phyloP scores from a whole-genome alignment of 257 asterid species.

The Eucommia ulmoides region DNA sequence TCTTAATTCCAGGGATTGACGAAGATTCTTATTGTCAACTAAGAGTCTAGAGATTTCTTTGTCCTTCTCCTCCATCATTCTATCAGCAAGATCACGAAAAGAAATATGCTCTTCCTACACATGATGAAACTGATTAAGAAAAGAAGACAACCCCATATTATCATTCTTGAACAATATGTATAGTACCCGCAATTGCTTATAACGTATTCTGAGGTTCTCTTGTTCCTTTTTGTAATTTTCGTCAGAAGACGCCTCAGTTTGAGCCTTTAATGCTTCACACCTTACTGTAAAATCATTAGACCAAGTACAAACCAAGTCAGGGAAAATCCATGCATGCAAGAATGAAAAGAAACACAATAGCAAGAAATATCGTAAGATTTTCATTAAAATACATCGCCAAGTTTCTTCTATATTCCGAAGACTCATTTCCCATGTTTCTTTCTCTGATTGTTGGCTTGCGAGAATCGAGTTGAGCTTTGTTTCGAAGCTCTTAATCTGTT shows the following conservation, averaged over 20 bases:
- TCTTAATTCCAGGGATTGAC: conserved; percentile 52
- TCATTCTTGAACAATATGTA: conserved; percentile 5
- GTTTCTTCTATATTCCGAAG: conserved; percentile 85
- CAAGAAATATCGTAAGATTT: not conserved
- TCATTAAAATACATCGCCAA: conserved; percentile 60
- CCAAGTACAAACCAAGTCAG: conserved; percentile 10
- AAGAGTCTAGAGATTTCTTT: conserved; percentile 70
- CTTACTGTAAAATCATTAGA: conserved; percentile 44
- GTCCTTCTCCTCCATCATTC: conserved; percentile 94
- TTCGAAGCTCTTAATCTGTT: conserved; percentile 58
- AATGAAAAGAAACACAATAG: conserved; percentile 10
- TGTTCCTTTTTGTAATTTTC: conserved; percentile 47
- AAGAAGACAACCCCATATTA: conserved; percentile 10
- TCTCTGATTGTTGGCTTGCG: conserved; percentile 64
- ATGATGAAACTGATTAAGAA: conserved; percentile 8
- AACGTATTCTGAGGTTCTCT: conserved; percentile 44
- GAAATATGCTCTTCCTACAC: conserved; percentile 70
- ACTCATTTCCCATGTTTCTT: conserved; percentile 72
- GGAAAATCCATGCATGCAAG: conserved; percentile 9
- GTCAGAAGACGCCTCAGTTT: conserved; percentile 36
- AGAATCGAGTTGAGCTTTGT: conserved; percentile 57
- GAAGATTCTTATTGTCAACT: conserved; percentile 66
- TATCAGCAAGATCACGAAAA: conserved; percentile 96
- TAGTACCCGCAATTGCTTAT: conserved; percentile 62
- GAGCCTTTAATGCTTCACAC: conserved; percentile 59